These are phyloP conservation scores for Coemansia sp. DNA, from an alignment of 192 early-diverging fungal species.

Conservation along the genomic window DNA sequence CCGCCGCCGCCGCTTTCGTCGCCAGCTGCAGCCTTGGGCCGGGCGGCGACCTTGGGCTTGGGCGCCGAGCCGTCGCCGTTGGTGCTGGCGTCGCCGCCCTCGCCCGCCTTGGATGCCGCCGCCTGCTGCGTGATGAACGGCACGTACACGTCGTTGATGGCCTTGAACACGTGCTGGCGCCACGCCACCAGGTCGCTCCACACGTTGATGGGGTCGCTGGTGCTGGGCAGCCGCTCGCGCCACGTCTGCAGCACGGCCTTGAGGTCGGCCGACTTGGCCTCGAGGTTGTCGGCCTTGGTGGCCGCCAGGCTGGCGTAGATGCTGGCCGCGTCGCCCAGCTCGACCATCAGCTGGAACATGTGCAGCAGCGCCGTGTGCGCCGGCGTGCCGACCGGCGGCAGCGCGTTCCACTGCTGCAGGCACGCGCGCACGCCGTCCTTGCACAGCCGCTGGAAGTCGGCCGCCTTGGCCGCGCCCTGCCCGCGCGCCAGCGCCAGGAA, in stretches of 20 bases:
- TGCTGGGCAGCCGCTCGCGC: conserved; percentile 95
- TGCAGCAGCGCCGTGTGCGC: conserved; percentile 88
- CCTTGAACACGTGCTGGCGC: conserved; percentile 95
- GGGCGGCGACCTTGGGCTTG: conserved; percentile 11
- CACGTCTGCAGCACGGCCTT: conserved; percentile 90
- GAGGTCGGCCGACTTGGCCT: conserved; percentile 81
- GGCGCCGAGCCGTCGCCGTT: conserved; percentile 7
- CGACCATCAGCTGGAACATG: conserved; percentile 94
- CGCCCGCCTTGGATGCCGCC: conserved; percentile 37
- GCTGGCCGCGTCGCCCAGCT: conserved; percentile 87
- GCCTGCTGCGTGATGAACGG: conserved; percentile 66
- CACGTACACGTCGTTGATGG: conserved; percentile 93
- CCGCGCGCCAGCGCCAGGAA: conserved; percentile 64
- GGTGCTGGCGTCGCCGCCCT: conserved; percentile 15
- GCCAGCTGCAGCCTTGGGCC: conserved; percentile 14
- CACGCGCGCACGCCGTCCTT: conserved; percentile 85
- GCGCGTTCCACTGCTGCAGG: conserved; percentile 84
- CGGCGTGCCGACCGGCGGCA: conserved; percentile 81
- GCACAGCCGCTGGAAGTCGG: conserved; percentile 74
- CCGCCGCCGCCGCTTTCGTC: conserved; percentile 6
- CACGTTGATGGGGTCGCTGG: conserved; percentile 95
- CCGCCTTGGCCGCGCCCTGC: conserved; percentile 28
- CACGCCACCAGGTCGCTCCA: conserved; percentile 98
- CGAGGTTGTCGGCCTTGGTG: conserved; percentile 82
- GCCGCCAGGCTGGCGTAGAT: conserved; percentile 79